Evolutionary conservation across 106 monocot species (phyloP), one percentile per base, ranked within the genome.

Genomic region (Ottelia alismoides): DNA sequence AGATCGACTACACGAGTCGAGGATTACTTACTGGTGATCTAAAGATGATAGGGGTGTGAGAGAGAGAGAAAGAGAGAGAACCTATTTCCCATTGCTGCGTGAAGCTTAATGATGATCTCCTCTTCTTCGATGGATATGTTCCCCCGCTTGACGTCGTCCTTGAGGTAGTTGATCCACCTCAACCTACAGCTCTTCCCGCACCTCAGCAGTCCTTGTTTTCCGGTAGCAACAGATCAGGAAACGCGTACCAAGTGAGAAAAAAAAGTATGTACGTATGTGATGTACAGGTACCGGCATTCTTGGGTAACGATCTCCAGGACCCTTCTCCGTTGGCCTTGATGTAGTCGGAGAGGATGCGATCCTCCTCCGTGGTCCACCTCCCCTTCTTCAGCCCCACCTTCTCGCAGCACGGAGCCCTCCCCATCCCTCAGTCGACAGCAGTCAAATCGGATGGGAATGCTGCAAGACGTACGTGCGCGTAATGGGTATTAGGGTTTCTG

Each of bases 331-430:
- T 30, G 16, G 11, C 62, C 24, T 11, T 63, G 22, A 63, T 63
- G 62, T 63, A 63, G 23, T 35, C 52, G 17, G 44, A 2, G 23
- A 63, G 22, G 22, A 50, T 50, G 31, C 31, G 51, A 19, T 63
- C 62, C 22, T 63, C 62, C 31, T 63, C 62, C 0, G 30, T 25
- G 7, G 51, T 63, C 62, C 62, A 63, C 29, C 62, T 63, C 17
- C 62, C 62, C 51, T 51, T 63, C 62, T 63, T 63, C 51, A 63
- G 27, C 28, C 62, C 62, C 3, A 63, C 62, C 30, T 63, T 63
- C 51, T 63, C 62, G 28, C 62, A 63, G 19, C 62, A 61, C 27
- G 60, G 60, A 23, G 60, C 60, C 22, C 60, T 49, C 27, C 48
- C 47, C 60, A 61, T 61, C n/a, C n/a, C n/a, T n/a, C n/a, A n/a